phyloP scores from a whole-genome alignment of 371 early-diverging fungal genomes.

The Mucor indicus region DNA sequence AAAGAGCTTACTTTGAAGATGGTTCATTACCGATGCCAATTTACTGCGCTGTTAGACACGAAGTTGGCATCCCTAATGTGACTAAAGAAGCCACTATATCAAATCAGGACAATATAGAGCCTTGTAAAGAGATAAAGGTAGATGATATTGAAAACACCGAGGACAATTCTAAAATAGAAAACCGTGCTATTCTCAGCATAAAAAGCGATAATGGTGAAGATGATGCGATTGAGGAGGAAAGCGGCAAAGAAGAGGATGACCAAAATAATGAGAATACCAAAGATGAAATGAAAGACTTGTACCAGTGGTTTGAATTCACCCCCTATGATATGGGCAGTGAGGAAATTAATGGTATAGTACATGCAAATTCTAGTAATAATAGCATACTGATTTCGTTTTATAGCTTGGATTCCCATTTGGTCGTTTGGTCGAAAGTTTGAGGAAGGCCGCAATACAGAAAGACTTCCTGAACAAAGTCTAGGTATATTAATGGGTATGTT shows the following conservation, averaged over 20 bases:
- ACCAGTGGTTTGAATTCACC: conserved; percentile 81
- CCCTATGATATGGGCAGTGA: conserved; percentile 77
- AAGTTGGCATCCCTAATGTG: conserved; percentile 21
- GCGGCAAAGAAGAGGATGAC: neutral
- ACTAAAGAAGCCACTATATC: conserved; percentile 5
- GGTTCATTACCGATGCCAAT: conserved; percentile 73
- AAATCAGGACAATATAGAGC: conserved; percentile 2
- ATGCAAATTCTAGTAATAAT: neutral
- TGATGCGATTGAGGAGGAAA: neutral
- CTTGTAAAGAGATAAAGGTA: conserved; percentile 1
- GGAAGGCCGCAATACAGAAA: conserved; percentile 52
- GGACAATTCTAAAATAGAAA: neutral
- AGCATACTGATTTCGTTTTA: neutral
- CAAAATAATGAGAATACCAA: neutral
- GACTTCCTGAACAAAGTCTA: conserved; percentile 61
- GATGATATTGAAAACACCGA: conserved; percentile 14
- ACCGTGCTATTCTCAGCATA: too few relatives aligned
- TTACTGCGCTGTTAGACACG: conserved; percentile 71
- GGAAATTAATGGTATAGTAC: conserved; percentile 60
- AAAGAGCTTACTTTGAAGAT: conserved; percentile 52
- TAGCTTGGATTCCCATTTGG: conserved; percentile 75
- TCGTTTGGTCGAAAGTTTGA: conserved; percentile 70
- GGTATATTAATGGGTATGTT: conserved; percentile 59
- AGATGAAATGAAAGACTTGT: conserved; percentile 16
- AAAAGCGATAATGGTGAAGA: too few relatives aligned